Conservation (phyloP, 164 flowering plant species). For the Chloranthus sessilifolius region DNA sequence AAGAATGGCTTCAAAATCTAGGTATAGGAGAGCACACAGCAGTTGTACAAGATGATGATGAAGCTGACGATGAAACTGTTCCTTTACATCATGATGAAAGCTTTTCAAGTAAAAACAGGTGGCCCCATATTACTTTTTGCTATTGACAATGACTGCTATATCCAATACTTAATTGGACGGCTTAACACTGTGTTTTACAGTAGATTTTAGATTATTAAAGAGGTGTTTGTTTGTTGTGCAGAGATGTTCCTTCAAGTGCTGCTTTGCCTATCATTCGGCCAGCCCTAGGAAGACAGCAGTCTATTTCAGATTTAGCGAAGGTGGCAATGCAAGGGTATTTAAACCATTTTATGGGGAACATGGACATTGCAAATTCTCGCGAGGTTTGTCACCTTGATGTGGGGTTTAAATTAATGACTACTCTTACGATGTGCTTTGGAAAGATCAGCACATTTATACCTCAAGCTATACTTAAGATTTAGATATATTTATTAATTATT, state of each 20-base stretch:
- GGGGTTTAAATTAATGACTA: too few species aligned
- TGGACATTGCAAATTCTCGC: constrained; percentile 84
- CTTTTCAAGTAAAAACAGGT: constrained; percentile 65
- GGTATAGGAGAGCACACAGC: constrained; percentile 88
- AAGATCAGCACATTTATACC: too few species aligned
- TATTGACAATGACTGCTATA: too few species aligned
- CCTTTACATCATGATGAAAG: constrained; percentile 66
- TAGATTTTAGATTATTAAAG: too few species aligned
- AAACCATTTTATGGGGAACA: constrained; percentile 83
- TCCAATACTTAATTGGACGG: too few species aligned
- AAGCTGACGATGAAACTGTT: constrained; percentile 65
- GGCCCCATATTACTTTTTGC: neutral
- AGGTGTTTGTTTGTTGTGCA: constrained; percentile 34
- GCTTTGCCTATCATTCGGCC: constrained; percentile 92
- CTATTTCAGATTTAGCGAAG: constrained; percentile 85
- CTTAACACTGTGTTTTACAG: too few species aligned
- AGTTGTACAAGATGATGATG: constrained; percentile 79
- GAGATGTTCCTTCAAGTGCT: constrained; percentile 98
- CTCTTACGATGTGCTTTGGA: too few species aligned
- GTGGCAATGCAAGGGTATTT: constrained; percentile 94
- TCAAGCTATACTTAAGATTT: too few species aligned
- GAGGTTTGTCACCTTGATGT: constrained; percentile 46
- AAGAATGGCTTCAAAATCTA: constrained; percentile 98
- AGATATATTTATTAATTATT: too few species aligned
- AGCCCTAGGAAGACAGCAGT: constrained; percentile 81